These are phyloP conservation scores for Leccinum pellstonianum DNA, from an alignment of 768 basidiomycete genomes.

Conservation along the genomic window DNA sequence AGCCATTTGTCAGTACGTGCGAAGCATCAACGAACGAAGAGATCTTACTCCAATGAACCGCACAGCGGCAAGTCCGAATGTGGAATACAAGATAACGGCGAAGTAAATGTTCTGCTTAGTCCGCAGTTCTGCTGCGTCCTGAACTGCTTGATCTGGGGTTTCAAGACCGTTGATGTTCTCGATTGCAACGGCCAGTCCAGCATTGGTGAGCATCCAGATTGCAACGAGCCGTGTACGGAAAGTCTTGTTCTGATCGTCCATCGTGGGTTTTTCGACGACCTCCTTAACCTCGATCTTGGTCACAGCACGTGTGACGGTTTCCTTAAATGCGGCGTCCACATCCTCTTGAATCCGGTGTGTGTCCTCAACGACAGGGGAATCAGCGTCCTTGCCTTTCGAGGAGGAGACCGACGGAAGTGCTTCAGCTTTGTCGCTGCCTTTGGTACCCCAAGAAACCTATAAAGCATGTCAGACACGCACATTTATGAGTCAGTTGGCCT, in stretches of 20 bases:
- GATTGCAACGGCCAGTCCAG: conserved; percentile 68
- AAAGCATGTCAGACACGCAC: conserved; percentile 1
- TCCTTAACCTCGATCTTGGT: conserved; percentile 71
- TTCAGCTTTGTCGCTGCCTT: conserved; percentile 93
- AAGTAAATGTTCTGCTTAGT: conserved; percentile 66
- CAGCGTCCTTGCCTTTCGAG: conserved; percentile 73
- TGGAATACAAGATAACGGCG: conserved; percentile 74
- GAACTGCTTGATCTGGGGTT: conserved; percentile 35
- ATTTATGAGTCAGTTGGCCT: conserved; percentile 19
- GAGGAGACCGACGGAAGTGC: conserved; percentile 87
- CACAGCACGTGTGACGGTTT: conserved; percentile 85
- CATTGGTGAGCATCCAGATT: conserved; percentile 77
- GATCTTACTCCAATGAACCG: conserved; percentile 73
- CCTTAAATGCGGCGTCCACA: conserved; percentile 87
- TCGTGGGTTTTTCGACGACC: conserved; percentile 69
- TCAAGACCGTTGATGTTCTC: conserved; percentile 70
- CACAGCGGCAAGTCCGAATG: conserved; percentile 67
- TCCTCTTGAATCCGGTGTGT: conserved; percentile 81
- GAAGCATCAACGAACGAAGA: not conserved
- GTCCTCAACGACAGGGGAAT: conserved; percentile 81
- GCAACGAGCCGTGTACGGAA: conserved; percentile 89
- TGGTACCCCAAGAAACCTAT: conserved; percentile 91
- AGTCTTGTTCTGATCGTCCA: conserved; percentile 89
- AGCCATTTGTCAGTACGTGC: conserved; percentile 1
- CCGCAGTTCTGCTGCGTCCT: conserved; percentile 43